Evolutionary conservation across 2,329 filamentous ascomycete species (phyloP), one percentile per base, ranked within the genome.

Genomic region (Alternaria hordeiaustralica): DNA sequence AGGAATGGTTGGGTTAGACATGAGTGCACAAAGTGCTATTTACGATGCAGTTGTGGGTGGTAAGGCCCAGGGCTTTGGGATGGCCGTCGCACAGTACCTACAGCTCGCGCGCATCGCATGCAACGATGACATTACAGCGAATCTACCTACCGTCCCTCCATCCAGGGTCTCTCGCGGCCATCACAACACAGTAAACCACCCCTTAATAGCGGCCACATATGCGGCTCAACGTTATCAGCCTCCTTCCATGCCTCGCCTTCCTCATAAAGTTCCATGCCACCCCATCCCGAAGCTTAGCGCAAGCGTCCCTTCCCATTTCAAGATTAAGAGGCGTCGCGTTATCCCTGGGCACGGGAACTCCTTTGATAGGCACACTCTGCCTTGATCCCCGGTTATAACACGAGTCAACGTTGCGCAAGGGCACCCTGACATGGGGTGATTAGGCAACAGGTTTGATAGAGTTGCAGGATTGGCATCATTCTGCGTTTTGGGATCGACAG

Each of bases 181-280:
- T 20, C n/a, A 43, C 12, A 28, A 43, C 36, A 36, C 9, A 21
- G 33, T 41, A 41, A 41, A 20, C 23, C 36, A 20, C 30, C 50
- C 25, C 18, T 33, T 41, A 23, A 45, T 53, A 36, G 64, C 64
- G 64, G 61, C 61, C 61, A 62, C 56, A 46, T 56, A 69, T 72
- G 68, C 67, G 70, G 70, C 70, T 71, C 67, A 64, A 54, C 58
- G 51, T 64, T 65, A 54, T 68, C 60, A 68, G 65, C 63, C 65
- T 65, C 65, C 61, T 61, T 64, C 63, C 55, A 36, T 64, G 60
- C 55, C 61, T 59, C 43, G 49, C 60, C 51, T 15, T 30, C n/a
- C 26, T 41, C 36, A 28, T 28, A 51, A 51, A 51, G 26, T 33
- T 33, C 26, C 47, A 51, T 33, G 26, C 47, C 47, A 51, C 30